A percentile compares a stretch with the other conserved stretches of the same genome.
phyloP scores from a whole-genome alignment of 768 basidiomycete genomes.

The Leccinum uliginosum region DNA sequence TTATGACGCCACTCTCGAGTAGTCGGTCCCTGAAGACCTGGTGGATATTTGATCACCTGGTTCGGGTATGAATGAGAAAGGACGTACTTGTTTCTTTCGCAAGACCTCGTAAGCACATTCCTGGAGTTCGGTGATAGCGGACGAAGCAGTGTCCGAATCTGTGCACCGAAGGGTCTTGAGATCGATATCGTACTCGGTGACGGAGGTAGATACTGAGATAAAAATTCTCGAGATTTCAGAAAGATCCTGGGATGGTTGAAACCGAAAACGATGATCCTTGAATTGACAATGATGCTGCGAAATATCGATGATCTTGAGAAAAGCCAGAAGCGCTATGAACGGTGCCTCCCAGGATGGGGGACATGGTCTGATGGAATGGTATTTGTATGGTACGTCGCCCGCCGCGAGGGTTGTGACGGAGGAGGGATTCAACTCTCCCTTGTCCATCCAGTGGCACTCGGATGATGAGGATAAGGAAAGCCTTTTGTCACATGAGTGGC shows the following conservation, averaged over 20 bases:
- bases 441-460: constrained; percentile 12
- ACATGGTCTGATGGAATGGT: neutral
- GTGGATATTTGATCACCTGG: neutral
- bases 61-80: neutral
- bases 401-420: constrained; percentile 7
- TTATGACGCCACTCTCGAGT: neutral
- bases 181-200: constrained; percentile 5
- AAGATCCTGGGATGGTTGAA: constrained; percentile 14
- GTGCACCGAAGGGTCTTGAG: neutral
- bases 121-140: constrained; percentile 1
- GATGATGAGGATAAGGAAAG: constrained; percentile 2
- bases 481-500: constrained; percentile 4
- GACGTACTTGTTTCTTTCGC: constrained; percentile 4
- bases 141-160: neutral
- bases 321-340: constrained; percentile 8
- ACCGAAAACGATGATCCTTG: constrained; percentile 5
- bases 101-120: constrained; percentile 6
- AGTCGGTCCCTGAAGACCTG: constrained; percentile 11
- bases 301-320: constrained; percentile 1
- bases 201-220: constrained; percentile 5
- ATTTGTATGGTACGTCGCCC: neutral
- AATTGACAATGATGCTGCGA: neutral
- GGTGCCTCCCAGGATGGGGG: constrained; percentile 6
- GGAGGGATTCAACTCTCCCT: neutral
- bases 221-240: constrained; percentile 9